Evolutionary conservation across 2,329 filamentous ascomycete genomes (phyloP).

Genomic region (Trichocomaceae sp.): DNA sequence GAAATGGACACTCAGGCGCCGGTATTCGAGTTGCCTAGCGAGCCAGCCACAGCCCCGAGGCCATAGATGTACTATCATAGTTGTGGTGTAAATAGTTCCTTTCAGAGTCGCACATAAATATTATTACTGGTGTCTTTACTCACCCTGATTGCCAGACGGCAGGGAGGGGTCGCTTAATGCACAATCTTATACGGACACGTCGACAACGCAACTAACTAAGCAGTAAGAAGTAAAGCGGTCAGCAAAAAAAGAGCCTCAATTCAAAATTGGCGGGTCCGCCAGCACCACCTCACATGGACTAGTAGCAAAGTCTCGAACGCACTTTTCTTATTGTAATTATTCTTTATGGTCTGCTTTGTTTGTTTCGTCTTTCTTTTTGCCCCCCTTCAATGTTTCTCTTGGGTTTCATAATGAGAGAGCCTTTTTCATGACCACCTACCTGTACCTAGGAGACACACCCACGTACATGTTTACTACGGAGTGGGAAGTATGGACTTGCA

Average conservation of each 20-base stretch:
- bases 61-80: not conserved
- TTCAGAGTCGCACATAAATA: no score
- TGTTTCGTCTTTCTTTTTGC: no score
- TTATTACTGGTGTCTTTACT: no score
- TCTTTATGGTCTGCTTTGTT: not conserved
- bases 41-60: not conserved
- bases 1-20: not conserved
- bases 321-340: not conserved
- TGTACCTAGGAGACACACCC: not conserved
- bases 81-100: not conserved
- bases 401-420: not conserved
- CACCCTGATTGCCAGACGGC: no score
- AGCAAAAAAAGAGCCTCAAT: not conserved
- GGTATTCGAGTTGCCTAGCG: not conserved
- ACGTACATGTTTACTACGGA: conserved; percentile 1
- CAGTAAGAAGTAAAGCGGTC: not conserved
- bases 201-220: not conserved
- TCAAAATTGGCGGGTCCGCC: not conserved
- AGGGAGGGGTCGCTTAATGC: no score
- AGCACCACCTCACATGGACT: no score
- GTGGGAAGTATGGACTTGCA: conserved; percentile 34
- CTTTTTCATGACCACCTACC: not conserved
- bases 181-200: not conserved
- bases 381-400: conserved; percentile 1
- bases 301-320: no score